Evolutionary conservation across 208 protist species (phyloP).

Genomic region (Leptomonas pyrrhocoris): DNA sequence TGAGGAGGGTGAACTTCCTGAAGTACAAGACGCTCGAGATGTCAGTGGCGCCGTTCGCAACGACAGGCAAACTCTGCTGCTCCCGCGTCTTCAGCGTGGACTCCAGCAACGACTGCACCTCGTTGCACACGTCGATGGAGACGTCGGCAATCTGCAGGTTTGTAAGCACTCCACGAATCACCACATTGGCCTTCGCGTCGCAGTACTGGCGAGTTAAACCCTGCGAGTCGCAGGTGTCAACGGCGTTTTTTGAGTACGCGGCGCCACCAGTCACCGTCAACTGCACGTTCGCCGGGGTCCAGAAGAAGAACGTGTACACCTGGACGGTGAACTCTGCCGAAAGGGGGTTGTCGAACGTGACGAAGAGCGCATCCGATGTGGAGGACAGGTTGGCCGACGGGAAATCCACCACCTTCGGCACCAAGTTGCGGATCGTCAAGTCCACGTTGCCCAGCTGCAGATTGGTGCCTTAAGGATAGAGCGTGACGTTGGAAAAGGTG

Average conservation of each 20-base stretch:
- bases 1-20: constrained; percentile 6
- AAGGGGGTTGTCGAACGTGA: constrained; percentile 10
- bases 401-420: constrained; percentile 13
- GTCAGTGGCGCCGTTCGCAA: background rate
- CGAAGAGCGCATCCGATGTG: constrained; percentile 1
- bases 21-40: constrained; percentile 4
- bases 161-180: background rate
- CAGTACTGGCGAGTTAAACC: constrained; percentile 1
- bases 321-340: constrained; percentile 4
- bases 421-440: constrained; percentile 8
- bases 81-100: background rate
- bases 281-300: constrained; percentile 8
- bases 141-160: constrained; percentile 7
- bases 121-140: constrained; percentile 5
- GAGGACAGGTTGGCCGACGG: constrained; percentile 9
- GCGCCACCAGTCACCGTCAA: constrained; percentile 12
- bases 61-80: background rate
- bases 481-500: constrained; percentile 11
- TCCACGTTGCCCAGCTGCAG: constrained; percentile 4
- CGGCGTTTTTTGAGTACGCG: background rate
- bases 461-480: constrained; percentile 7
- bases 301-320: constrained; percentile 20
- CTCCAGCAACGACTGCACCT: background rate
- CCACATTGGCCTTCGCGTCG: constrained; percentile 2
- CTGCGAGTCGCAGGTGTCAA: constrained; percentile 3